Evolutionary conservation across 345 rosid genomes (phyloP).

Genomic region (Euphorbia tirucalli): DNA sequence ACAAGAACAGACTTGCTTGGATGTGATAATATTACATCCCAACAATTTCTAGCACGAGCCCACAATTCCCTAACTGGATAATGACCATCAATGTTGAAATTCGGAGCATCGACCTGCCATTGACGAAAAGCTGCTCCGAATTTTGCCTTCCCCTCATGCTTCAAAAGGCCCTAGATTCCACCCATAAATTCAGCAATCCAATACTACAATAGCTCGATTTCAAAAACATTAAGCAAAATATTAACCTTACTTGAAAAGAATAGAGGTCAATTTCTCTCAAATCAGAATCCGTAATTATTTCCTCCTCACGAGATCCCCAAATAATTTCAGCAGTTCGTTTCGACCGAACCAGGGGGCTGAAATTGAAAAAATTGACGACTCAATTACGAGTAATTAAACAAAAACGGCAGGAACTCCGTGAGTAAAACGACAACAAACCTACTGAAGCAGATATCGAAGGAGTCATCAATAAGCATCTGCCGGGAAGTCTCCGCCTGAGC

Average conservation of each 20-base stretch:
- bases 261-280: conserved; percentile 91
- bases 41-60: conserved; percentile 71
- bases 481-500: conserved; percentile 85
- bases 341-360: conserved; percentile 76
- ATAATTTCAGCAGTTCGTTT: conserved; percentile 85
- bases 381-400: not conserved
- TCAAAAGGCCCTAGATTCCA: conserved; percentile 65
- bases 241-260: conserved; percentile 66
- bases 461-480: conserved; percentile 76
- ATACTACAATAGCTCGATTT: not conserved
- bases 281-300: conserved; percentile 56
- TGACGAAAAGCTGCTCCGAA: conserved; percentile 71
- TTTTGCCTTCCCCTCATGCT: conserved; percentile 78
- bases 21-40: conserved; percentile 66
- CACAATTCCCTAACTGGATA: conserved; percentile 90
- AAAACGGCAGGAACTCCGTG: not conserved
- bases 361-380: not conserved
- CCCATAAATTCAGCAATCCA: not conserved
- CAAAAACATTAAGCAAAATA: not conserved
- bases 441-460: conserved; percentile 79
- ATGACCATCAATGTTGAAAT: conserved; percentile 80
- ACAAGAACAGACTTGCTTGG: conserved; percentile 82
- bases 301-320: conserved; percentile 65
- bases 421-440: conserved; percentile 40
- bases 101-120: conserved; percentile 83